phyloP scores from a whole-genome alignment of 305 asterid genomes.

The Fraxinus sp. region DNA sequence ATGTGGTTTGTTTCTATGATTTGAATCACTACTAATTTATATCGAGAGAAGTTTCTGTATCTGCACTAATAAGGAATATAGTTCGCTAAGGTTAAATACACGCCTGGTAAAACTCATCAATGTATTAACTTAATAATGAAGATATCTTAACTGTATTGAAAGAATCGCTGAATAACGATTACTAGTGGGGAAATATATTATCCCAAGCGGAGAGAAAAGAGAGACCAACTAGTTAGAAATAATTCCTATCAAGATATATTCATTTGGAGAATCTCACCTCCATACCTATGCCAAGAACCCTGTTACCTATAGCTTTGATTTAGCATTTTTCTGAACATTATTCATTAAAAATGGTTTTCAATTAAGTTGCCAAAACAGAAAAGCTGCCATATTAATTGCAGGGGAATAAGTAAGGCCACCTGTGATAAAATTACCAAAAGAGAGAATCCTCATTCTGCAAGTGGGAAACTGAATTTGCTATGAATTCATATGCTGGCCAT shows the following conservation, averaged over 20 bases:
- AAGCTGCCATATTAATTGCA: not conserved
- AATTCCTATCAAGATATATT: not conserved
- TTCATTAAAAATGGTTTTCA: not conserved
- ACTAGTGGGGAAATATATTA: not conserved
- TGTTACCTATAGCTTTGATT: not conserved
- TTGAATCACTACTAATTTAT: slow-evolving; percentile 5
- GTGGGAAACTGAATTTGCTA: slow-evolving; percentile 1
- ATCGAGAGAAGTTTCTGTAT: not conserved
- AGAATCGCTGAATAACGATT: not conserved
- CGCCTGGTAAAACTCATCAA: not conserved
- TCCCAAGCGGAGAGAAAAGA: not conserved
- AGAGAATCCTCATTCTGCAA: slow-evolving; percentile 13
- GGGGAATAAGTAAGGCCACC: slow-evolving; percentile 1
- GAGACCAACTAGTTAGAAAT: not conserved
- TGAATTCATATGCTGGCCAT: not conserved
- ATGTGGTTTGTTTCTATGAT: not conserved
- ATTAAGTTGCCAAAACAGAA: not conserved
- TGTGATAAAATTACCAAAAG: not conserved
- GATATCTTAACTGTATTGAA: not conserved
- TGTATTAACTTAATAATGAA: not conserved
- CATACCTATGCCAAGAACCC: not conserved
- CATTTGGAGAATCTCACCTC: not conserved
- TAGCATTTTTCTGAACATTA: not conserved
- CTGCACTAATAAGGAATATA: not conserved
- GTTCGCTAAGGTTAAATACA: not conserved